Base-by-base conservation (phyloP, 106 monocot species). In the Dendrobium chrysotoxum region DNA sequence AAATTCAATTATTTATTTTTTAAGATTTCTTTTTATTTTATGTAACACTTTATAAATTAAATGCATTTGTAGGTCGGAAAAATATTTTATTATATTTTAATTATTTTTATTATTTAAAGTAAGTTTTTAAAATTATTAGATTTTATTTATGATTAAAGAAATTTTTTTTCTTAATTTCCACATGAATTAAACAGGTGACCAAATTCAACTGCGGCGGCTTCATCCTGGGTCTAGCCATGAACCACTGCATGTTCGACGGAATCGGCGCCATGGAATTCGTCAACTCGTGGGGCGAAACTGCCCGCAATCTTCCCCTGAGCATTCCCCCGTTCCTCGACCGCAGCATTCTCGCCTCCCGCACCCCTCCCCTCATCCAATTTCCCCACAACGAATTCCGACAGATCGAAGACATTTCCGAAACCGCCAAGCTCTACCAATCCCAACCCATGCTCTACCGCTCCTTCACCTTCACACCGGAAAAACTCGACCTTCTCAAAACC, bases 231-330 rank as follows among this genome's bases (percentile, higher is more conserved):
- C 86, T 95, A 0, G 81, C 84, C 44, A 89, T 95, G 92, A 92
- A 95, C 87, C 95, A 95, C 86, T 95, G 92, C 87, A 95, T 95
- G 90, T 91, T 95, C 40, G 92, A 95, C 58, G 92, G 92, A 13
- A 50, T 95, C 17, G 90, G 83, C 3, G 95, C 95, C 25, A 91
- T 92, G 95, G 92, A 95, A 78, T 92, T 95, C 71, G 90, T 95
- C 53, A 88, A 87, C 88, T 89, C 95, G 17, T 95, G 95, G 95
- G 95, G 84, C 5, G 88, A 91, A 53, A 89, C 87, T 2, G 88
- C 95, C 4, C 79, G 95, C 0, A 83, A 85, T 77, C 75, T 86
- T 16, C 87, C 89, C 18, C 78, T 95, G 6, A 66, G 85, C 35
- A 78, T 86, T 18, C 90, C 92, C 0, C 92, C 95, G 0, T 82